Evolutionary conservation across 2,329 filamentous ascomycete species (phyloP).

Genomic region (Dactylellina sp.): DNA sequence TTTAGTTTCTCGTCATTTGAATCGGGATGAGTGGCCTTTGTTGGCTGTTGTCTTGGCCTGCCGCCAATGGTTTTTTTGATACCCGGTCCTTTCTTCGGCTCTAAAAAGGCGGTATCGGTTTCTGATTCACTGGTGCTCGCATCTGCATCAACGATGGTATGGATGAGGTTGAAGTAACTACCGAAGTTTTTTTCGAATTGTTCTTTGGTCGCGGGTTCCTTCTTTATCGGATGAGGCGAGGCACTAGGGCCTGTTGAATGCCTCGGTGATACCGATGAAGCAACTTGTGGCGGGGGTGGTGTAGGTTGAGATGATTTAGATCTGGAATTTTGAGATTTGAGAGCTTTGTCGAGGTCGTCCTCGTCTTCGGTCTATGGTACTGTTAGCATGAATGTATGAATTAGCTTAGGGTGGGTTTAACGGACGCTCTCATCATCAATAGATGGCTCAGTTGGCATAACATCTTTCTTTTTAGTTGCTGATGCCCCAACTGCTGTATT

Average conservation of each 20-base stretch:
- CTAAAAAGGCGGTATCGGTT: conserved; percentile 10
- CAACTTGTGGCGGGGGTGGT: conserved; percentile 5
- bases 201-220: conserved; percentile 8
- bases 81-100: conserved; percentile 28
- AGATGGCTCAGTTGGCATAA: conserved; percentile 4
- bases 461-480: conserved; percentile 2
- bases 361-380: conserved; percentile 46
- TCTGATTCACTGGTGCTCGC: conserved; percentile 43
- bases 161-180: conserved; percentile 25
- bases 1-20: conserved; percentile 3
- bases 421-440: conserved; percentile 45
- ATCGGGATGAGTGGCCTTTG: background rate
- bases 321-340: conserved; percentile 39
- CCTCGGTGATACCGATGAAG: conserved; percentile 8
- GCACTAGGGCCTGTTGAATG: conserved; percentile 7
- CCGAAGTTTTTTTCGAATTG: conserved; percentile 37
- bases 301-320: conserved; percentile 38
- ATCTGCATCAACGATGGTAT: conserved; percentile 32
- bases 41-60: conserved; percentile 19
- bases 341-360: conserved; percentile 28
- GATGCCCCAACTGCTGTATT: conserved; percentile 3
- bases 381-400: conserved; percentile 7
- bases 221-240: conserved; percentile 25
- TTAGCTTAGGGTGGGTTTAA: background rate
- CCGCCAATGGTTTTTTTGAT: conserved; percentile 52